phyloP scores from a whole-genome alignment of 129 eudicot genomes.

The Artemisia argyi region DNA sequence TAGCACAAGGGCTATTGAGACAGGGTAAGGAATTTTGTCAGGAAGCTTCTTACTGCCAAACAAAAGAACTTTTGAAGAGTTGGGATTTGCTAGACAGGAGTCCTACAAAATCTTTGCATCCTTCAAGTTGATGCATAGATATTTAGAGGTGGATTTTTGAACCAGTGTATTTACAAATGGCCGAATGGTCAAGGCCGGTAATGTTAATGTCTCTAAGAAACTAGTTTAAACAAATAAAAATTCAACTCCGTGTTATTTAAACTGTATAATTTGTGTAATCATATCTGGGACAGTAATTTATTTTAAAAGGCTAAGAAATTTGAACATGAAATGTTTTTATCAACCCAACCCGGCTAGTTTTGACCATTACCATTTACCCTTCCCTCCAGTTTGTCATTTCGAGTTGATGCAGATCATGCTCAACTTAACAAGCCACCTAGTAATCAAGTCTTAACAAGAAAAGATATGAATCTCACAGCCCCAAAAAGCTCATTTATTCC shows the following conservation, averaged over 20 bases:
- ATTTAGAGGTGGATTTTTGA: too few relatives aligned
- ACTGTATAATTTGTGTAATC: too few relatives aligned
- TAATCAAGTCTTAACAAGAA: constrained; percentile 12
- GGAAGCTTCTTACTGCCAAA: constrained; percentile 66
- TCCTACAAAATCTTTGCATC: background rate
- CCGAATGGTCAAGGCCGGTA: too few relatives aligned
- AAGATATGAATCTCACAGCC: constrained; percentile 8
- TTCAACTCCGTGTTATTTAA: too few relatives aligned
- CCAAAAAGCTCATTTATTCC: background rate
- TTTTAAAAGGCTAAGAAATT: background rate
- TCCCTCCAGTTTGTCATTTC: too few relatives aligned
- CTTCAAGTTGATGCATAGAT: background rate
- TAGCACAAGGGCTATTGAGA: constrained; percentile 78
- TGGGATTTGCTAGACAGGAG: background rate
- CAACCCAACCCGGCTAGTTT: too few relatives aligned
- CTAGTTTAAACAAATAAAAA: too few relatives aligned
- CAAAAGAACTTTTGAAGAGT: constrained; percentile 26
- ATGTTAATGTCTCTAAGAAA: too few relatives aligned
- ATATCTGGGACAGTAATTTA: too few relatives aligned
- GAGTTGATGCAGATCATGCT: background rate
- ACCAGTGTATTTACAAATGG: too few relatives aligned
- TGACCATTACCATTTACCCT: too few relatives aligned
- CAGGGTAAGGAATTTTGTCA: constrained; percentile 63
- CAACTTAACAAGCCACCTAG: background rate
- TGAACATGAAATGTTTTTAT: too few relatives aligned